These are phyloP conservation scores for Discostella stelligera DNA, from an alignment of 352 stramenopile genomes.

Conservation along the genomic window DNA sequence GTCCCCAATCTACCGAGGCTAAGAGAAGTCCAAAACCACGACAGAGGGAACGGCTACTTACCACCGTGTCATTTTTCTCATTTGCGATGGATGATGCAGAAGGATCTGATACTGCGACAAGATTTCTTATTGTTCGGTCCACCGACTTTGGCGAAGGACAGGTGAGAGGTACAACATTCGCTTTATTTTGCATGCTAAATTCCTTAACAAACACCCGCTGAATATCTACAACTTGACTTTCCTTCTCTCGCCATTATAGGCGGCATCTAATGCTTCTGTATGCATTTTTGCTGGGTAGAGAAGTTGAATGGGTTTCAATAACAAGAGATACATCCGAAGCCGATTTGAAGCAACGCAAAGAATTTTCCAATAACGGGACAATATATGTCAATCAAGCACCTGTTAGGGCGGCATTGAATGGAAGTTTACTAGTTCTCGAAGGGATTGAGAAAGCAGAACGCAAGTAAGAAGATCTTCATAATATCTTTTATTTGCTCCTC, in stretches of 20 bases:
- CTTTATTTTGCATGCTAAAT: slow-evolving; percentile 8
- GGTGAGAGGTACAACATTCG: not conserved
- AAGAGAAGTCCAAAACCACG: slow-evolving; percentile 1
- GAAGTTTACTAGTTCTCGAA: slow-evolving; percentile 92
- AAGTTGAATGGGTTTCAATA: slow-evolving; percentile 86
- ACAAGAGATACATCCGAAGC: slow-evolving; percentile 91
- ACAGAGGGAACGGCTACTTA: slow-evolving; percentile 5
- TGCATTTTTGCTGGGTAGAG: slow-evolving; percentile 55
- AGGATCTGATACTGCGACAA: slow-evolving; percentile 67
- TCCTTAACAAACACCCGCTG: not conserved
- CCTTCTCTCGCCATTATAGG: slow-evolving; percentile 10
- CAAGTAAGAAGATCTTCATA: slow-evolving; percentile 70
- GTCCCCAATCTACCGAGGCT: slow-evolving; percentile 26
- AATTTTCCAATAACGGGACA: slow-evolving; percentile 64
- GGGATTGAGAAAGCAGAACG: slow-evolving; percentile 93
- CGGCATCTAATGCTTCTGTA: slow-evolving; percentile 63
- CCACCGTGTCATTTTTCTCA: slow-evolving; percentile 55
- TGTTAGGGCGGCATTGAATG: slow-evolving; percentile 90
- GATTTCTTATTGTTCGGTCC: slow-evolving; percentile 72
- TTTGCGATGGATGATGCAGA: slow-evolving; percentile 79
- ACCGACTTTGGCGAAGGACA: slow-evolving; percentile 35
- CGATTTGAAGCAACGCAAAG: slow-evolving; percentile 78
- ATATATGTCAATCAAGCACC: slow-evolving; percentile 90
- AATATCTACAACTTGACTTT: not conserved
- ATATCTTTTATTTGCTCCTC: not conserved